Evolutionary conservation across 2,329 filamentous ascomycete genomes (phyloP).

Genomic region (Orbilia brochopaga): DNA sequence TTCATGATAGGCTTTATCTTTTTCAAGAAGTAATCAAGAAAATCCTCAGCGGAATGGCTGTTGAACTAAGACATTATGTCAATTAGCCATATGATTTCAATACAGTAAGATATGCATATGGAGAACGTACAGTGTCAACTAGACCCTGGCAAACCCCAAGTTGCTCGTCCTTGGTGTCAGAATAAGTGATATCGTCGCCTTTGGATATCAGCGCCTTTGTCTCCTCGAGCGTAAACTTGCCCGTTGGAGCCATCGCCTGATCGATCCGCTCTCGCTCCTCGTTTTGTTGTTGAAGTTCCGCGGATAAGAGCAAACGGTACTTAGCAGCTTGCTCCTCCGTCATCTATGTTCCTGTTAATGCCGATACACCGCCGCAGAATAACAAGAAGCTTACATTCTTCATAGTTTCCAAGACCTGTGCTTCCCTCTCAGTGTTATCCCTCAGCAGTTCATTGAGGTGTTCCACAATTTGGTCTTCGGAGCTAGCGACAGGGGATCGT

Average conservation of each 20-base stretch:
- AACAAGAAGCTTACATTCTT: too few relatives aligned
- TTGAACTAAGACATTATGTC: slow-evolving; percentile 4
- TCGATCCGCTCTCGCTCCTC: too few relatives aligned
- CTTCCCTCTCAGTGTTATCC: neutral
- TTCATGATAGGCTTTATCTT: slow-evolving; percentile 43
- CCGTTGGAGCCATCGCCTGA: too few relatives aligned
- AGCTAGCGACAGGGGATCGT: too few relatives aligned
- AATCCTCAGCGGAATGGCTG: slow-evolving; percentile 19
- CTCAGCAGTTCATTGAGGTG: too few relatives aligned
- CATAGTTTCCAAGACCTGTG: too few relatives aligned
- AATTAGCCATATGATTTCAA: neutral
- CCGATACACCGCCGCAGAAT: too few relatives aligned
- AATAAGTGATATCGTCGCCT: slow-evolving; percentile 23
- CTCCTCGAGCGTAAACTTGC: slow-evolving; percentile 14
- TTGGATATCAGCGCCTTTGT: slow-evolving; percentile 17
- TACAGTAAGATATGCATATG: neutral
- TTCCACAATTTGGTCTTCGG: too few relatives aligned
- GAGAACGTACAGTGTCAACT: slow-evolving; percentile 19
- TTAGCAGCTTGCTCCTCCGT: too few relatives aligned
- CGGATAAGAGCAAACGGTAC: too few relatives aligned
- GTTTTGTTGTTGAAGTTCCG: too few relatives aligned
- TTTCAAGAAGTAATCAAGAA: slow-evolving; percentile 15
- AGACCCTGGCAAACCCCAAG: slow-evolving; percentile 28
- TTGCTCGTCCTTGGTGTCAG: slow-evolving; percentile 20
- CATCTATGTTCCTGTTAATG: too few relatives aligned